Conservation (phyloP, 2,329 filamentous ascomycete species). For the Neurospora sp. region DNA sequence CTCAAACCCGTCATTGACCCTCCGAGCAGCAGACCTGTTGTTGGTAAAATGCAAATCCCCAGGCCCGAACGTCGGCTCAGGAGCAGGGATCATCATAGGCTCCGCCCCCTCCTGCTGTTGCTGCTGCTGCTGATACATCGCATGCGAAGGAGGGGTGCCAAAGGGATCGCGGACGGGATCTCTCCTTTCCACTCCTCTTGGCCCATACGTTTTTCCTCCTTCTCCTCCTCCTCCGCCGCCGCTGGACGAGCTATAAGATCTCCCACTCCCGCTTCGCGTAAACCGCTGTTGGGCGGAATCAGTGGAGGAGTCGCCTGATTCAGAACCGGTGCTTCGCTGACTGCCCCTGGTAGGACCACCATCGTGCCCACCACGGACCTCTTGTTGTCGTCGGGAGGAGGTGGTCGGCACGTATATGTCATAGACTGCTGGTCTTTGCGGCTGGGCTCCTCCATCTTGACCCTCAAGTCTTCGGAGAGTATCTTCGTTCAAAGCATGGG, state of each 20-base stretch:
- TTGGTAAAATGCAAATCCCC: constrained; percentile 22
- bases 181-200: constrained; percentile 1
- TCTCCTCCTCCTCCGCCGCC: constrained; percentile 2
- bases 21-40: constrained; percentile 24
- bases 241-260: constrained; percentile 15
- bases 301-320: constrained; percentile 16
- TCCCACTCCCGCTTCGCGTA: constrained; percentile 10
- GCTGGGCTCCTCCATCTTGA: constrained; percentile 4
- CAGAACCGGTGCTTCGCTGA: constrained; percentile 16
- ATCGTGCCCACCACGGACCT: background rate
- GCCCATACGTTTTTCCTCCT: background rate
- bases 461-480: constrained; percentile 19
- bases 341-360: constrained; percentile 5
- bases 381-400: constrained; percentile 3
- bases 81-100: background rate
- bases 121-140: background rate
- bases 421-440: constrained; percentile 4
- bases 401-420: constrained; percentile 16
- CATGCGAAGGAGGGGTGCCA: constrained; percentile 1
- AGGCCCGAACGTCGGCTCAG: constrained; percentile 25
- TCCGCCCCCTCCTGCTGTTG: background rate
- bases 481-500: constrained; percentile 18
- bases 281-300: constrained; percentile 13
- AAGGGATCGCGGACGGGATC: constrained; percentile 5
- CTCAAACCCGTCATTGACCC: constrained; percentile 30